Percentiles rank a stretch among this genome's conserved stretches.
These are phyloP conservation scores for Dimargaris xerosporica DNA, from an alignment of 192 early-diverging fungal species.

Conservation along the genomic window DNA sequence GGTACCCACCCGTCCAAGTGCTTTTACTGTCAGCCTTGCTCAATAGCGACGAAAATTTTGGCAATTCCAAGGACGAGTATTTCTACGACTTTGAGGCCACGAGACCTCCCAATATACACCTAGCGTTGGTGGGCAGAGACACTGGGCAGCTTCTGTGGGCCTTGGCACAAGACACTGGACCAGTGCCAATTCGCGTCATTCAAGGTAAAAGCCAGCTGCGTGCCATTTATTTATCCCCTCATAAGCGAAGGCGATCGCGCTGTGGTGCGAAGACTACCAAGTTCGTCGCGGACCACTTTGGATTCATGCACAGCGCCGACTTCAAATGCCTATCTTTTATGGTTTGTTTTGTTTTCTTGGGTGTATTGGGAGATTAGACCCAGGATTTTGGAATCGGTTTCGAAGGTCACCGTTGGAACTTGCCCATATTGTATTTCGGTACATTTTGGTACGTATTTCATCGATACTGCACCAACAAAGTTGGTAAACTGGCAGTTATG, in stretches of 20 bases:
- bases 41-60: background rate
- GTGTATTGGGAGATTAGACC: background rate
- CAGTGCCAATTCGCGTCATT: background rate
- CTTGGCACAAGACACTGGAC: background rate
- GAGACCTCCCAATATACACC: background rate
- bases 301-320: background rate
- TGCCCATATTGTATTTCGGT: constrained; percentile 1
- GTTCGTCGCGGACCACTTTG: background rate
- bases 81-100: background rate
- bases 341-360: too few species aligned
- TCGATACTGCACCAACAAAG: background rate
- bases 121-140: background rate
- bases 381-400: constrained; percentile 7
- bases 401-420: constrained; percentile 1
- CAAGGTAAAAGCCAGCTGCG: background rate
- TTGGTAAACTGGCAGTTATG: background rate
- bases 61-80: background rate
- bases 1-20: background rate
- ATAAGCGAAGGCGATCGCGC: background rate
- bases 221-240: background rate
- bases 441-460: background rate
- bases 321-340: background rate
- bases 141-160: background rate
- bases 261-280: background rate
- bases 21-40: background rate